Percentiles rank a stretch among this genome's conserved stretches.
These are phyloP conservation scores for Chaetomium olivaceum DNA, from an alignment of 2,329 filamentous ascomycete genomes.

Conservation along the genomic window DNA sequence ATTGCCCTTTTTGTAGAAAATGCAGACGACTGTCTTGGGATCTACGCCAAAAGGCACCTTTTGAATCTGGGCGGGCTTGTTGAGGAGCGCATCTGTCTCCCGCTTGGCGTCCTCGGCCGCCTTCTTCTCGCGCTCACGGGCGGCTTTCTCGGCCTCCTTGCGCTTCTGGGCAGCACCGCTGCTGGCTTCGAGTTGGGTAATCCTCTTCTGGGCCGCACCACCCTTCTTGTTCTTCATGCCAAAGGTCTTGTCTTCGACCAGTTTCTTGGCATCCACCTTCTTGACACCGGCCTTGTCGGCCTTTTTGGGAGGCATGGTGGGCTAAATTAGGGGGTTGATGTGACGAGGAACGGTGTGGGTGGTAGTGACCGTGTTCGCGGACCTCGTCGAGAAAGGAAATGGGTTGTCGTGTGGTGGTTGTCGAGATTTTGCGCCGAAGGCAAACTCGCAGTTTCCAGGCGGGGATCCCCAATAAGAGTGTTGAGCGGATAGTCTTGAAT, in stretches of 20 bases:
- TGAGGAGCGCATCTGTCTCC: constrained; percentile 79
- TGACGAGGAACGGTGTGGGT: constrained; percentile 19
- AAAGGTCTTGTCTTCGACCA: constrained; percentile 93
- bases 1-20: constrained; percentile 95
- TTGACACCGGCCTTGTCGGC: constrained; percentile 56
- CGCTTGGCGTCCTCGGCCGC: constrained; percentile 82
- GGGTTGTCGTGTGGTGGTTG: constrained; percentile 8
- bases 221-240: constrained; percentile 99
- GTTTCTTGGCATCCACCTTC: constrained; percentile 59
- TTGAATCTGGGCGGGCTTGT: constrained; percentile 91
- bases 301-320: constrained; percentile 71
- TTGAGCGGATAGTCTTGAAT: constrained; percentile 19
- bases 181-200: constrained; percentile 77
- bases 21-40: constrained; percentile 93
- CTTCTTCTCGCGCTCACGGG: constrained; percentile 82
- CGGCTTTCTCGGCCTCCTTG: constrained; percentile 66
- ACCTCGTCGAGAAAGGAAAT: neutral
- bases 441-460: constrained; percentile 26
- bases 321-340: constrained; percentile 25
- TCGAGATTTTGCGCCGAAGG: constrained; percentile 21
- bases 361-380: neutral
- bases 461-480: constrained; percentile 20
- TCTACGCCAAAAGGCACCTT: constrained; percentile 98
- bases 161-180: constrained; percentile 86
- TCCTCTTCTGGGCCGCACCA: constrained; percentile 82